Evolutionary conservation across 495 filamentous ascomycete species (phyloP).

Genomic region (Hypoxylon crocopeplum): DNA sequence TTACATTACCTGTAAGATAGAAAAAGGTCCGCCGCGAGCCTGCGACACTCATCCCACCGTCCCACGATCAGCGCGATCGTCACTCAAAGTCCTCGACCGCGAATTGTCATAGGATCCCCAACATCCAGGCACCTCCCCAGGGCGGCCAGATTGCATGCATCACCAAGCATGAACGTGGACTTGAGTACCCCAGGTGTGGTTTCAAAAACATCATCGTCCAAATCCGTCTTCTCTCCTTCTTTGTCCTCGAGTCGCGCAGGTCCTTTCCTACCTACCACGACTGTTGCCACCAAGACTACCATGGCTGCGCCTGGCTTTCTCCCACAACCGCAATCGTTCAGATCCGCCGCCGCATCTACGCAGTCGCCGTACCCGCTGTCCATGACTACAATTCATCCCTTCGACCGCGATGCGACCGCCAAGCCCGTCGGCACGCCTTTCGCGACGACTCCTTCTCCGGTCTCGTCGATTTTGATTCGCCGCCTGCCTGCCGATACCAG

Average conservation of each 20-base stretch:
- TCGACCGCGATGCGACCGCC: constrained; percentile 53
- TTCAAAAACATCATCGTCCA: constrained; percentile 37
- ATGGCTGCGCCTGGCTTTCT: constrained; percentile 51
- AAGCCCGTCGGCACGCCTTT: constrained; percentile 61
- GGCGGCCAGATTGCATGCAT: constrained; percentile 48
- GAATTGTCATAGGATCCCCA: constrained; percentile 26
- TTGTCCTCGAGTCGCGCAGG: constrained; percentile 48
- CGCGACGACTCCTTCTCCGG: constrained; percentile 45
- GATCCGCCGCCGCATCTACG: constrained; percentile 33
- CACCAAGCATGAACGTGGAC: constrained; percentile 54
- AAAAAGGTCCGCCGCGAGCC: constrained; percentile 24
- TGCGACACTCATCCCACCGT: constrained; percentile 37
- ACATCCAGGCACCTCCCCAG: constrained; percentile 28
- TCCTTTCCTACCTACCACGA: constrained; percentile 42
- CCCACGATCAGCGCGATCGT: constrained; percentile 55
- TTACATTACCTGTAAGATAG: background rate
- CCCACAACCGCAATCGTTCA: constrained; percentile 44
- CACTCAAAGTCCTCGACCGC: constrained; percentile 27
- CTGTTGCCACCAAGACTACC: constrained; percentile 42
- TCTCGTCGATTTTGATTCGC: constrained; percentile 66
- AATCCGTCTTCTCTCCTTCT: constrained; percentile 37
- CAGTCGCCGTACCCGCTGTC: constrained; percentile 52
- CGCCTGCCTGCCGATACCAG: constrained; percentile 77
- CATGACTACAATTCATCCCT: constrained; percentile 39
- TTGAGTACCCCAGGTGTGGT: constrained; percentile 43